phyloP scores from a whole-genome alignment of 2,329 filamentous ascomycete genomes.

The Venturia carpophila region DNA sequence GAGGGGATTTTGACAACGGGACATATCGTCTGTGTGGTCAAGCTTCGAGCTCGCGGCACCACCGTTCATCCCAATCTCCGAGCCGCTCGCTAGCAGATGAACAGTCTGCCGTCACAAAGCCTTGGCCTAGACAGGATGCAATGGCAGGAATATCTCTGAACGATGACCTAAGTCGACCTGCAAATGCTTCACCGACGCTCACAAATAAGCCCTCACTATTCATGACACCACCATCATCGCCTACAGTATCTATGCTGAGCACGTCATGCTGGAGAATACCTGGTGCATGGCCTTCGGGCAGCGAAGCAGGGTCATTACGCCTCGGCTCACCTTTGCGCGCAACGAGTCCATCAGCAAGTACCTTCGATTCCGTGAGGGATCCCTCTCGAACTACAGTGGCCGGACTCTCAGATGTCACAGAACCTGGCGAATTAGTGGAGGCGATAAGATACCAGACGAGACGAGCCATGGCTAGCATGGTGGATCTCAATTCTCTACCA shows the following conservation, averaged over 20 bases:
- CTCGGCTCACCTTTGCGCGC: not conserved
- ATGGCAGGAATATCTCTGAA: not conserved
- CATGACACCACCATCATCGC: slow-evolving; percentile 9
- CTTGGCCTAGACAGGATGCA: not conserved
- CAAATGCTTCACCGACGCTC: not conserved
- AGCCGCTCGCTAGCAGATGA: not conserved
- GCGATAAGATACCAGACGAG: not conserved
- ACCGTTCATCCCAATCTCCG: not conserved
- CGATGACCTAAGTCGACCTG: too few species aligned
- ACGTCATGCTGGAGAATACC: not conserved
- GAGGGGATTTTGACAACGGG: not conserved
- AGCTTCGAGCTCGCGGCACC: not conserved
- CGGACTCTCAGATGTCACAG: not conserved
- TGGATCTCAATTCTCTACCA: not conserved
- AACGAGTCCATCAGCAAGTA: not conserved
- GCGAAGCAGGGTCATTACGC: not conserved
- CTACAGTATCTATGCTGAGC: not conserved
- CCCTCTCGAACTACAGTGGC: not conserved
- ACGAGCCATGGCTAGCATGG: not conserved
- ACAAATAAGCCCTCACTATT: not conserved
- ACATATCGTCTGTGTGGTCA: not conserved
- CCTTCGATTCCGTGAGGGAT: not conserved
- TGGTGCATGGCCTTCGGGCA: not conserved
- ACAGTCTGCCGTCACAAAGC: not conserved
- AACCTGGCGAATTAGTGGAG: not conserved